Percentiles rank a stretch among this genome's conserved stretches.
Evolutionary conservation across 2,329 filamentous ascomycete genomes (phyloP).

Genomic region (Ascochyta lentis): DNA sequence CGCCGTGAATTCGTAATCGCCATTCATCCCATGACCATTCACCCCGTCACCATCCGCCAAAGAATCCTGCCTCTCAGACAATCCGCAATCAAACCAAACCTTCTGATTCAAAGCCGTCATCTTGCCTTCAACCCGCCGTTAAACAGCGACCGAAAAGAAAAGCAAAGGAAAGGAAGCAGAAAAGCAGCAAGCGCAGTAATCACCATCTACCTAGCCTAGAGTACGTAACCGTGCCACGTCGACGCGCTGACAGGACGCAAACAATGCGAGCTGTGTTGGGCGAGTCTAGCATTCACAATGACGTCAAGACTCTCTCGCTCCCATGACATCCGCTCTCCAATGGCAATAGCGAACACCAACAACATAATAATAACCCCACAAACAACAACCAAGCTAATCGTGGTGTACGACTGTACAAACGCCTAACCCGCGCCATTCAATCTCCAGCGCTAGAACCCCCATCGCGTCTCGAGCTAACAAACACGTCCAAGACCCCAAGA

Average conservation of each 20-base stretch:
- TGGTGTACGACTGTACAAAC: no score
- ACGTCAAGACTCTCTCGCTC: constrained; percentile 10
- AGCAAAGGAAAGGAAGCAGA: not conserved
- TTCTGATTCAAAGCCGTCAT: not conserved
- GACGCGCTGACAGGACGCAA: no score
- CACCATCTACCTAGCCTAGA: no score
- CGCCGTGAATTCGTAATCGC: constrained; percentile 4
- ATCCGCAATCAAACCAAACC: constrained; percentile 6
- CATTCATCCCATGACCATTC: not conserved
- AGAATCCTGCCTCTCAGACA: constrained; percentile 2
- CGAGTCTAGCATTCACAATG: constrained; percentile 1
- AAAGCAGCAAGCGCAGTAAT: no score
- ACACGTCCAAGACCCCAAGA: no score
- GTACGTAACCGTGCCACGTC: no score
- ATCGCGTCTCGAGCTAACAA: no score
- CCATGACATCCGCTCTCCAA: not conserved
- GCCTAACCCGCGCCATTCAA: no score
- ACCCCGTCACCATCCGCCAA: not conserved
- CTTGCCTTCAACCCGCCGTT: not conserved
- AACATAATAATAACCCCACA: not conserved
- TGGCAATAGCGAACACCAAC: no score
- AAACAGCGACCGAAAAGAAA: not conserved
- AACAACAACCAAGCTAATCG: not conserved
- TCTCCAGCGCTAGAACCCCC: no score
- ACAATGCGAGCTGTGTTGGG: not conserved